Percentiles rank a stretch among this genome's conserved stretches.
Evolutionary conservation across 2,329 filamentous ascomycete species (phyloP).

Genomic region (Parafenestella ontariensis): DNA sequence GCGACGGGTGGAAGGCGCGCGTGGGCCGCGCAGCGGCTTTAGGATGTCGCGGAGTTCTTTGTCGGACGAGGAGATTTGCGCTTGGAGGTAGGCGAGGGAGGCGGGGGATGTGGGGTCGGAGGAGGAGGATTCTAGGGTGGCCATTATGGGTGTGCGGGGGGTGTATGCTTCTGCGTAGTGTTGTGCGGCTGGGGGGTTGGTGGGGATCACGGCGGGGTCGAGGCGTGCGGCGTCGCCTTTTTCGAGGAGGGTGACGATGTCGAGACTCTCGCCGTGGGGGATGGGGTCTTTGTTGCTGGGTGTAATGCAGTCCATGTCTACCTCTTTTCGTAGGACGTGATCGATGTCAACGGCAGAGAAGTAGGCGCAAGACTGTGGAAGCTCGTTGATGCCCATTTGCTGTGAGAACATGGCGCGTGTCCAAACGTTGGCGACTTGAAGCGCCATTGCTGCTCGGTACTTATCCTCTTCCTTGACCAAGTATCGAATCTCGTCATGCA

Average conservation of each 20-base stretch:
- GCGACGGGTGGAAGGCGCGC: slow-evolving; percentile 8
- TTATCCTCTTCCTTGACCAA: slow-evolving; percentile 84
- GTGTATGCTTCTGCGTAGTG: slow-evolving; percentile 73
- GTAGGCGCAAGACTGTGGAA: slow-evolving; percentile 93
- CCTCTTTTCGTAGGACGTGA: slow-evolving; percentile 94
- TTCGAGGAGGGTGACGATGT: slow-evolving; percentile 78
- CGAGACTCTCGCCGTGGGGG: slow-evolving; percentile 82
- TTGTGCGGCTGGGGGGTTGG: slow-evolving; percentile 65
- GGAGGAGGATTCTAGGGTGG: slow-evolving; percentile 60
- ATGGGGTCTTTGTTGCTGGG: slow-evolving; percentile 83
- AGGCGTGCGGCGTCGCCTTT: slow-evolving; percentile 74
- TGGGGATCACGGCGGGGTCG: slow-evolving; percentile 68
- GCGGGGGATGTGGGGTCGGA: slow-evolving; percentile 45
- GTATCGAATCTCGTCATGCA: slow-evolving; percentile 97
- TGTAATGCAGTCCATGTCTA: slow-evolving; percentile 96
- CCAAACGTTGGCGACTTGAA: slow-evolving; percentile 95
- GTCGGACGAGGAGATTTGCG: slow-evolving; percentile 80
- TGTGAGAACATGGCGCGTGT: slow-evolving; percentile 97
- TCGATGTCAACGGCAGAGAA: slow-evolving; percentile 97
- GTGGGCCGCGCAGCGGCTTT: slow-evolving; percentile 50
- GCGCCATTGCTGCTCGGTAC: slow-evolving; percentile 87
- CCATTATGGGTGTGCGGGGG: slow-evolving; percentile 80
- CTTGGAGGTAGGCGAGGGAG: slow-evolving; percentile 72
- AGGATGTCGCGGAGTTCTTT: slow-evolving; percentile 77
- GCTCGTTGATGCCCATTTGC: slow-evolving; percentile 93